These are phyloP conservation scores for Aspergillus sp. DNA, from an alignment of 2,329 filamentous ascomycete species.

Conservation along the genomic window DNA sequence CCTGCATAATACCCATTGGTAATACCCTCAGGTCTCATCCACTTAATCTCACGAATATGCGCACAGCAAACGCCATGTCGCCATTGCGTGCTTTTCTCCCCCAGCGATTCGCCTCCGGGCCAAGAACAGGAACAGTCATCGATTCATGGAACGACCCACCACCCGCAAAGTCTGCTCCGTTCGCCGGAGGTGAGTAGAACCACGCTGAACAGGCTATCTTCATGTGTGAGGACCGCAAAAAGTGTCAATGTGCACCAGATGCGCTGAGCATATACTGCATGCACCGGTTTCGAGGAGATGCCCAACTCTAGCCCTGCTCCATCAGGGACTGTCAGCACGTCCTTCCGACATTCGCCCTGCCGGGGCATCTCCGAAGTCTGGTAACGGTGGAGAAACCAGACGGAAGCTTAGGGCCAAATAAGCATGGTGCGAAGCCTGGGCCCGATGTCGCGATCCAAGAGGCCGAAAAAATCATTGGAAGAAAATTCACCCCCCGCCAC, in stretches of 20 bases:
- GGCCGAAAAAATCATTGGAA: not conserved
- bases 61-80: too few relatives aligned
- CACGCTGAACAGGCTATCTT: too few relatives aligned
- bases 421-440: not conserved
- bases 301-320: too few relatives aligned
- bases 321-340: too few relatives aligned
- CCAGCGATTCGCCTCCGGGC: not conserved
- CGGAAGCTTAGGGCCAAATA: not conserved
- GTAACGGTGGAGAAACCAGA: not conserved
- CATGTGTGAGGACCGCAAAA: too few relatives aligned
- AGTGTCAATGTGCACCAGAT: too few relatives aligned
- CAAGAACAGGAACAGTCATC: not conserved
- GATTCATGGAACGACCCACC: not conserved
- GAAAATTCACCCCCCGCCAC: not conserved
- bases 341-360: not conserved
- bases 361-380: not conserved
- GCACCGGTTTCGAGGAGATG: too few relatives aligned
- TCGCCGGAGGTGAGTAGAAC: not conserved
- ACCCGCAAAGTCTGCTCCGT: not conserved
- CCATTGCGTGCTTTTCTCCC: too few relatives aligned
- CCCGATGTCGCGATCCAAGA: constrained; percentile 1
- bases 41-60: too few relatives aligned
- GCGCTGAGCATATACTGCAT: too few relatives aligned
- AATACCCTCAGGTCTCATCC: too few relatives aligned
- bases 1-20: too few relatives aligned